Evolutionary conservation across 1,139 yeast species (phyloP), one percentile per base, ranked within the genome.

Genomic region (Hyphopichia burtonii): DNA sequence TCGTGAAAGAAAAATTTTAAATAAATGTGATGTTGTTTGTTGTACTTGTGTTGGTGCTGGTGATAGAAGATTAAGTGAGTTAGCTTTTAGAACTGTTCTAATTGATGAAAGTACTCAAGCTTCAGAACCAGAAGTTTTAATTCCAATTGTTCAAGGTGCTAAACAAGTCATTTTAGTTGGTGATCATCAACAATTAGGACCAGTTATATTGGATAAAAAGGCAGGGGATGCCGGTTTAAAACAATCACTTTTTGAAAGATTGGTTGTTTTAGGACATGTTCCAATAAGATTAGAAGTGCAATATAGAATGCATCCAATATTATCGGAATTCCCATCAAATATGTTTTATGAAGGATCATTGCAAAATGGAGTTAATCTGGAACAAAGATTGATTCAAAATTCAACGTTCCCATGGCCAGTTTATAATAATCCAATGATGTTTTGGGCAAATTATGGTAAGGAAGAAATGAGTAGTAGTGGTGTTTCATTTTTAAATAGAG

Each of bases 101-200:
- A 85, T 91, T 45, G 98, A 91, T 65, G 98, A 91, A 66, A 83
- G 90, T 57, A 89, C 97, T 0, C 97, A 91, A 64, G 94, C 97
- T 1, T 80, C 93, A 1, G 98, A 91, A 61, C 96, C 97, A 0
- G 96, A 89, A 61, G 81, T 86, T 53, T 71, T 91, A 55, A 88
- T 91, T 47, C 96, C 98, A 8, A 80, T 90, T 37, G 91, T 86
- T 2, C 86, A 83, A 53, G 96, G 96, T 25, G 89, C 96, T 42
- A 86, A 86, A 58, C 96, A 90, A 58, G 90, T 89, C 3, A 80
- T 90, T 39, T 68, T 91, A 23, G 96, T 91, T 39, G 98, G 98
- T 54, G 98, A 91, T 60, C 97, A 91, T 62, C 94, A 88, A 66
- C 98, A 91, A 67, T 70, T 90, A 52, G 97, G 97, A 3, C 97